A percentile compares a stretch with the other conserved stretches of the same genome.
These are phyloP conservation scores for Coemansia aciculifera DNA, from an alignment of 192 early-diverging fungal genomes.

Conservation along the genomic window DNA sequence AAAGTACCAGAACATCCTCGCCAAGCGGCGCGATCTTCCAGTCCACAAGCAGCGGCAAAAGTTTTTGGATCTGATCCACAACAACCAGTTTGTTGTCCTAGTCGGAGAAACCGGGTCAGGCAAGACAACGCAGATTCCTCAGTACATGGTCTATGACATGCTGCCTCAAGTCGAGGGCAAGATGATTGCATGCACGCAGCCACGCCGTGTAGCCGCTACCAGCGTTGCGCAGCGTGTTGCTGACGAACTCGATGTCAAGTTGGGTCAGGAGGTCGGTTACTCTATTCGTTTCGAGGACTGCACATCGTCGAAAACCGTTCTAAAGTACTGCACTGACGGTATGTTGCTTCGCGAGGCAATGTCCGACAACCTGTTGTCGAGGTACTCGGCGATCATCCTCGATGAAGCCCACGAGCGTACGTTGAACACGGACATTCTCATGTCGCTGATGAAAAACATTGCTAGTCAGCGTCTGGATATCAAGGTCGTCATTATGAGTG, in stretches of 20 bases:
- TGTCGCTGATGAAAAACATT: conserved; percentile 96
- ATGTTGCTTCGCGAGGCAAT: conserved; percentile 98
- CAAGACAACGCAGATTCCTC: conserved; percentile 99
- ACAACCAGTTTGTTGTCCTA: conserved; percentile 91
- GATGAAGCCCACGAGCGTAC: conserved; percentile 99
- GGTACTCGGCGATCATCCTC: conserved; percentile 94
- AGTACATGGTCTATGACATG: conserved; percentile 90
- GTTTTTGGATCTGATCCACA: conserved; percentile 90
- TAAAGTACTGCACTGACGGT: conserved; percentile 99
- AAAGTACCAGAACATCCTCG: conserved; percentile 85
- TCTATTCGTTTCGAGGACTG: conserved; percentile 98
- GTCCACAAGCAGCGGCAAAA: conserved; percentile 91
- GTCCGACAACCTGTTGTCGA: conserved; percentile 80
- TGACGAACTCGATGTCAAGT: conserved; percentile 90
- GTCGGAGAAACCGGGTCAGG: conserved; percentile 98
- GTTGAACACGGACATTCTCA: conserved; percentile 93
- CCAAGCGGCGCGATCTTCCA: conserved; percentile 83
- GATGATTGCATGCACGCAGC: conserved; percentile 98
- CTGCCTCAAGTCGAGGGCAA: conserved; percentile 85
- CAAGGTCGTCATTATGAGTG: conserved; percentile 95
- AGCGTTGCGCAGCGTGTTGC: conserved; percentile 98
- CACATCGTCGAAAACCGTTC: conserved; percentile 76
- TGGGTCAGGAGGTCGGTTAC: conserved; percentile 98
- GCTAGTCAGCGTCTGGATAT: conserved; percentile 75
- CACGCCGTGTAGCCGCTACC: conserved; percentile 99